Base-by-base conservation (phyloP, 495 filamentous ascomycete genomes). In the Penicillium coffeae region DNA sequence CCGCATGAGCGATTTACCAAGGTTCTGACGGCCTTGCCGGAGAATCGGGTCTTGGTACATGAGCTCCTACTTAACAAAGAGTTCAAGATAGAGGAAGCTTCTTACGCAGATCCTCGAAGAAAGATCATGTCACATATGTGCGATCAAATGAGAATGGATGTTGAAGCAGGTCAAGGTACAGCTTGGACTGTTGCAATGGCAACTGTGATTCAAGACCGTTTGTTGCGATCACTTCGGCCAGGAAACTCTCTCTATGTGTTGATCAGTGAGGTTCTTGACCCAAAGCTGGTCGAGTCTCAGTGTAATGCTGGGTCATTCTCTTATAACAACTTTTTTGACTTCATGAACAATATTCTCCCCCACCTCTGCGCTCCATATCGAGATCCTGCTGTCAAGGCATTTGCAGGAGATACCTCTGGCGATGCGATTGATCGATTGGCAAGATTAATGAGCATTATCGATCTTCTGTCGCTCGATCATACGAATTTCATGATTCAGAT, bases 391-490 rank as follows among this genome's bases (percentile, higher is more conserved):
- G 88, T 96, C 37, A 88, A 90, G 58, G 81, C 76, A 1, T 78
- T 97, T 16, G 72, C 85, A 2, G 83, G 89, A 16, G 83, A 89
- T 56, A 84, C 72, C 18, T 81, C 85, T 3, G 86, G 86, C 1
- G 86, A 90, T 64, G 83, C 91, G 38, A 90, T 96, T 15, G 84
- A 88, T 54, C 87, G 90, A 39, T 73, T 96, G 3, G 85, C 90
- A 45, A 83, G 87, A 22, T 72, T 97, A 21, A 86, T 95, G 59
- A 81, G 84, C 44, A 85, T 94, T 32, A 89, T 96, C 43, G 89
- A 98, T 59, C 77, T 91, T 42, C 82, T 98, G 55, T 86, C 89
- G n/a, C 80, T 96, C 45, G 93, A 98, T 61, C 91, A 96, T 58
- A 88, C 90, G 7, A 98, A 98, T 63, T 97, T 93, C 58, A 80